Evolutionary conservation across 139 green algal species (phyloP).

Genomic region (Spirogloea muscicola): DNA sequence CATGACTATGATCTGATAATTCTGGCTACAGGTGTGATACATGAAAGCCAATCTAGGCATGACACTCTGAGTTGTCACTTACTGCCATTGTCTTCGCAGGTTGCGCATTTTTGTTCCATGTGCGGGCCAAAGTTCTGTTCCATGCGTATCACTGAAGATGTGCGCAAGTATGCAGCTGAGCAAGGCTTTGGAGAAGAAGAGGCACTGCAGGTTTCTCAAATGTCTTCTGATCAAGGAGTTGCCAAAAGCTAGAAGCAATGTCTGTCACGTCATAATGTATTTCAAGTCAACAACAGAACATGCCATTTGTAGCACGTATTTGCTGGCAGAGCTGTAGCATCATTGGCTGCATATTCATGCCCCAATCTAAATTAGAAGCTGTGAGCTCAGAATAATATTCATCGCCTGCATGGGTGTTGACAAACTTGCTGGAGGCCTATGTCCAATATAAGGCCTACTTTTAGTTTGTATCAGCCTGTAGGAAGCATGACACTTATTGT

Average conservation of each 20-base stretch:
- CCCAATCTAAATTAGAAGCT: not conserved
- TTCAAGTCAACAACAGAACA: too few species aligned
- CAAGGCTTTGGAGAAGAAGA: conserved; percentile 41
- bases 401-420: not conserved
- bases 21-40: not conserved
- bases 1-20: not conserved
- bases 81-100: too few species aligned
- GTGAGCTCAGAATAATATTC: conserved; percentile 1
- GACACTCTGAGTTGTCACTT: too few species aligned
- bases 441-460: not conserved
- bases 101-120: conserved; percentile 58
- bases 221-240: not conserved
- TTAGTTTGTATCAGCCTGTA: not conserved
- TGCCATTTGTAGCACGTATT: not conserved
- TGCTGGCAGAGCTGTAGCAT: not conserved
- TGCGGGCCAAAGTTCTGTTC: conserved; percentile 58
- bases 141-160: conserved; percentile 56
- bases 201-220: conserved; percentile 15
- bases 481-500: not conserved
- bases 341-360: not conserved
- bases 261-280: not conserved
- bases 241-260: not conserved
- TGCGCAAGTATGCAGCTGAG: conserved; percentile 49
- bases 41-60: too few species aligned
- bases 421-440: not conserved